Conservation (phyloP, 1,284 basidiomycete species). For the Boletellus deceptivus region DNA sequence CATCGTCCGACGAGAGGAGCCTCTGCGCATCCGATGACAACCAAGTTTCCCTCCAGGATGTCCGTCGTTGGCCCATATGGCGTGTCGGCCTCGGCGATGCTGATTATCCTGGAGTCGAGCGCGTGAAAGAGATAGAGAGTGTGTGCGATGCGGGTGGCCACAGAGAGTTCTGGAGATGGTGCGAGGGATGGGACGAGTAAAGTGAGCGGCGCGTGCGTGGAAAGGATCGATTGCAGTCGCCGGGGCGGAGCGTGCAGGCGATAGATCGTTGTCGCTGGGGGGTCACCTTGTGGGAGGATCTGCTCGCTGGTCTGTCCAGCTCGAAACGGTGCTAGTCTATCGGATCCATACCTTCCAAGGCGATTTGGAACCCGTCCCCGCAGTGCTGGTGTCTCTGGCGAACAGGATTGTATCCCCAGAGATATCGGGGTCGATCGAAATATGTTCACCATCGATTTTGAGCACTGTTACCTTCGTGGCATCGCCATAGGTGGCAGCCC, state of each 20-base stretch:
- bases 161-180: slow-evolving; percentile 36
- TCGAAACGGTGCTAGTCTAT: background rate
- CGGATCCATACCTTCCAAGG: slow-evolving; percentile 25
- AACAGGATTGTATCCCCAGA: slow-evolving; percentile 9
- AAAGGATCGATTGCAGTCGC: slow-evolving; percentile 63
- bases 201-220: slow-evolving; percentile 48
- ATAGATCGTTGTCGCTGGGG: background rate
- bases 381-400: slow-evolving; percentile 2
- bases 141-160: slow-evolving; percentile 65
- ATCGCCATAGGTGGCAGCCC: background rate
- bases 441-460: slow-evolving; percentile 13
- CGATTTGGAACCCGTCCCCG: background rate
- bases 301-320: background rate
- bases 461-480: background rate
- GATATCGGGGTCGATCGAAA: background rate
- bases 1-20: slow-evolving; percentile 31
- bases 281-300: slow-evolving; percentile 3
- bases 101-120: slow-evolving; percentile 62
- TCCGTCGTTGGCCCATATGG: background rate
- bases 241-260: slow-evolving; percentile 25
- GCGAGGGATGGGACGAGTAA: slow-evolving; percentile 54
- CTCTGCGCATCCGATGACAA: slow-evolving; percentile 49
- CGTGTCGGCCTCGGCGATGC: slow-evolving; percentile 36
- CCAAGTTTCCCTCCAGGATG: slow-evolving; percentile 48
- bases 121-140: slow-evolving; percentile 68